These are phyloP conservation scores for Chytriomyces confervae DNA, from an alignment of 192 early-diverging fungal species.

Conservation along the genomic window DNA sequence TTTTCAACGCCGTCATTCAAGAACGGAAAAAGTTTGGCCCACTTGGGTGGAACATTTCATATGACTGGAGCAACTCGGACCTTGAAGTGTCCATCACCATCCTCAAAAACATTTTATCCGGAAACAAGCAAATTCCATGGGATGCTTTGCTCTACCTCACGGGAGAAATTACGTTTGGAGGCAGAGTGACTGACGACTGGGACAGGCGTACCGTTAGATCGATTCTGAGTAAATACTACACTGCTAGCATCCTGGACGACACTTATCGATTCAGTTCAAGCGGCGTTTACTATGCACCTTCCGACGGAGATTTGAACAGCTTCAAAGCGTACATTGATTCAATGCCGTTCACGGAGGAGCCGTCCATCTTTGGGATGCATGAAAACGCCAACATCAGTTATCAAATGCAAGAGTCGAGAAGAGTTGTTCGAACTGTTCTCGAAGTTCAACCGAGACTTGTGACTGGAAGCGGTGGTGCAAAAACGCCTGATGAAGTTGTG, in stretches of 20 bases:
- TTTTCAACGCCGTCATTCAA: conserved; percentile 70
- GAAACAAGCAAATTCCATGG: conserved; percentile 60
- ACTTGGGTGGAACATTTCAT: conserved; percentile 67
- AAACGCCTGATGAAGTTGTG: conserved; percentile 59
- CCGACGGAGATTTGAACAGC: conserved; percentile 53
- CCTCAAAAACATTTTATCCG: conserved; percentile 57
- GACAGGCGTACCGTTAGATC: conserved; percentile 61
- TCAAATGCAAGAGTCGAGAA: conserved; percentile 63
- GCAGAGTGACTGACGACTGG: conserved; percentile 70
- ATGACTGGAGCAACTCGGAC: conserved; percentile 66
- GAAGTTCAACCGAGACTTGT: conserved; percentile 65
- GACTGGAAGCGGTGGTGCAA: conserved; percentile 46
- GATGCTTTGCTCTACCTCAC: conserved; percentile 64
- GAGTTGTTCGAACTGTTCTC: conserved; percentile 59
- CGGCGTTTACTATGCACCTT: conserved; percentile 63
- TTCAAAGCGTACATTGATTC: conserved; percentile 61
- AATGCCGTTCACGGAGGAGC: conserved; percentile 65
- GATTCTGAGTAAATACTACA: conserved; percentile 60
- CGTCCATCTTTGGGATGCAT: conserved; percentile 70
- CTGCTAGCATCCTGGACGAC: conserved; percentile 56
- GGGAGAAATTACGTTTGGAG: conserved; percentile 70
- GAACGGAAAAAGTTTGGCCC: conserved; percentile 67
- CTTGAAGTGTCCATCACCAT: conserved; percentile 61
- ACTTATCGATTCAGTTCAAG: conserved; percentile 57
- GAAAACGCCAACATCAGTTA: conserved; percentile 72